Percentiles rank a stretch among this genome's conserved stretches.
phyloP scores from a whole-genome alignment of 345 rosid genomes.

The Cochlearia excelsa region DNA sequence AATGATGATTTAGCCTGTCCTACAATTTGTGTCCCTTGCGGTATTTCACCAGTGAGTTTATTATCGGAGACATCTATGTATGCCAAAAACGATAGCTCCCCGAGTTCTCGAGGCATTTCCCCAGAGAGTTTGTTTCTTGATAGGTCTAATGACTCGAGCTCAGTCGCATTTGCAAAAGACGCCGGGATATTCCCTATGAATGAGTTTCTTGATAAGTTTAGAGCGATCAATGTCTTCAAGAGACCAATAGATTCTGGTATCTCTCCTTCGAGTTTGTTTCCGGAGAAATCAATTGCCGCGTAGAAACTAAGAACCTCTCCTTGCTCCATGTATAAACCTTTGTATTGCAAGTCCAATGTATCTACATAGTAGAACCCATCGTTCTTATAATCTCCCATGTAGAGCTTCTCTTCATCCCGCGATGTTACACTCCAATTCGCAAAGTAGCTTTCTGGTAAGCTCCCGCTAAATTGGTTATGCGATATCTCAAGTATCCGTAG shows the following conservation, averaged over 20 bases:
- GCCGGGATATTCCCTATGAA: background rate
- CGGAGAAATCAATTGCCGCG: conserved; percentile 32
- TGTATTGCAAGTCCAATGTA: conserved; percentile 27
- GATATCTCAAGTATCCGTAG: conserved; percentile 27
- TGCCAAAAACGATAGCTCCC: conserved; percentile 3
- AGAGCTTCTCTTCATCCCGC: conserved; percentile 24
- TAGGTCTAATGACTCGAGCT: conserved; percentile 1
- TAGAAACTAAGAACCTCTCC: conserved; percentile 27
- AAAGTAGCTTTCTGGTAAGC: conserved; percentile 21
- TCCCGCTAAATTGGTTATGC: conserved; percentile 22
- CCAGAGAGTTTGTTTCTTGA: conserved; percentile 4
- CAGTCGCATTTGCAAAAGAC: conserved; percentile 7
- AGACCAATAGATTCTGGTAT: conserved; percentile 13
- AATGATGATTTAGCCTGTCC: conserved; percentile 3
- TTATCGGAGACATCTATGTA: conserved; percentile 12
- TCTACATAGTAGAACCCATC: conserved; percentile 7
- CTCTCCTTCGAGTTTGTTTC: conserved; percentile 26
- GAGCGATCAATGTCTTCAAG: background rate
- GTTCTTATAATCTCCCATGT: conserved; percentile 27
- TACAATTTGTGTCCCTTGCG: conserved; percentile 3
- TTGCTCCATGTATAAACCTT: conserved; percentile 37
- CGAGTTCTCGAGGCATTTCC: background rate
- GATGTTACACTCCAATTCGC: conserved; percentile 25
- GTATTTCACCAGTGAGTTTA: conserved; percentile 4
- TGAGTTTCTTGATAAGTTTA: conserved; percentile 8